Evolutionary conservation across 768 basidiomycete genomes (phyloP).

Genomic region (Boletus insuetus): DNA sequence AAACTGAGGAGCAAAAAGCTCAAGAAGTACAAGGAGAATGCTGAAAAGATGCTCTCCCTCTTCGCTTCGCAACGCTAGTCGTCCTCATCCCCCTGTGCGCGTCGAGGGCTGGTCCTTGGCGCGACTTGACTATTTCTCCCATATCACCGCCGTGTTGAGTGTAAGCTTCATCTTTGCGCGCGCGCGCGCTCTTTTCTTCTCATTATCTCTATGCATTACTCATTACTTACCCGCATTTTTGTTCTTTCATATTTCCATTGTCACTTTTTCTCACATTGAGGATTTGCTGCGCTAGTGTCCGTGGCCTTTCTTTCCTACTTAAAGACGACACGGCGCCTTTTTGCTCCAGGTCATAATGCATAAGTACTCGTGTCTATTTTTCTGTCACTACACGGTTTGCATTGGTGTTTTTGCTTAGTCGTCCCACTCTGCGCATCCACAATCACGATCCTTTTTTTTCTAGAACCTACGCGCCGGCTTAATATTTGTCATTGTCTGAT

Average conservation of each 20-base stretch:
- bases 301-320: slow-evolving; percentile 11
- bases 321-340: slow-evolving; percentile 26
- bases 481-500: slow-evolving; percentile 13
- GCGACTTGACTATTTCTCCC: slow-evolving; percentile 14
- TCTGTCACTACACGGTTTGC: slow-evolving; percentile 28
- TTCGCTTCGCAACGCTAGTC: slow-evolving; percentile 69
- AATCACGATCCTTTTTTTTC: slow-evolving; percentile 21
- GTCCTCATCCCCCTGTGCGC: slow-evolving; percentile 7
- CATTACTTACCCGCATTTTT: slow-evolving; percentile 22
- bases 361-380: slow-evolving; percentile 15
- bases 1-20: slow-evolving; percentile 71
- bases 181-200: neutral
- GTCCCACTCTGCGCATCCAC: slow-evolving; percentile 17
- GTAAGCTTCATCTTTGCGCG: slow-evolving; percentile 16
- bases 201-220: slow-evolving; percentile 33
- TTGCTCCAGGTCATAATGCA: slow-evolving; percentile 29
- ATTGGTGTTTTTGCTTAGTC: slow-evolving; percentile 29
- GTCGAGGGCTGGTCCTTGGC: slow-evolving; percentile 25
- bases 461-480: slow-evolving; percentile 20
- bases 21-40: slow-evolving; percentile 85
- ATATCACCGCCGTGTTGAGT: slow-evolving; percentile 18
- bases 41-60: slow-evolving; percentile 80
- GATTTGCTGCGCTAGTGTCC: slow-evolving; percentile 26
- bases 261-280: slow-evolving; percentile 3
- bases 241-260: slow-evolving; percentile 1